Percentiles rank a stretch among this genome's conserved stretches.
phyloP scores from a whole-genome alignment of 495 filamentous ascomycete genomes.

The Neurospora tetraspora region DNA sequence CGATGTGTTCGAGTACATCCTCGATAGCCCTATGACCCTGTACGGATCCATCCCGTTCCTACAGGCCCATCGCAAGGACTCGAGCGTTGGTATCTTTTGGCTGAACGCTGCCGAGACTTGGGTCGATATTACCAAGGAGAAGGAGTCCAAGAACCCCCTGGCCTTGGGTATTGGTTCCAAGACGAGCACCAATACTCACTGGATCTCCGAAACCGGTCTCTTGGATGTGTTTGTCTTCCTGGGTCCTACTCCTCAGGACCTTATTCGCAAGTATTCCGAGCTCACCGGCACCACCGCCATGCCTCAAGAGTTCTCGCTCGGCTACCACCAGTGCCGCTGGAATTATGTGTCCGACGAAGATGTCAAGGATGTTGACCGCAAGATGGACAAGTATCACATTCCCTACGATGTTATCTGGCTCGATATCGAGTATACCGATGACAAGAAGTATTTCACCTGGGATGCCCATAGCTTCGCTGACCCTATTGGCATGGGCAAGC shows the following conservation, averaged over 20 bases:
- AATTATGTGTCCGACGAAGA: slow-evolving; percentile 97
- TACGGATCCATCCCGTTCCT: slow-evolving; percentile 94
- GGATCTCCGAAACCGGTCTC: slow-evolving; percentile 86
- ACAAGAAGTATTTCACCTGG: slow-evolving; percentile 97
- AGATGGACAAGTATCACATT: slow-evolving; percentile 88
- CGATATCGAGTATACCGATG: slow-evolving; percentile 92
- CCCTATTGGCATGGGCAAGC: slow-evolving; percentile 77
- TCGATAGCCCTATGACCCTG: slow-evolving; percentile 96
- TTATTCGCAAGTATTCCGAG: slow-evolving; percentile 72
- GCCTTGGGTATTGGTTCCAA: slow-evolving; percentile 58
- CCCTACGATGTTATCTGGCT: slow-evolving; percentile 99
- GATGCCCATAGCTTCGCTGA: slow-evolving; percentile 77
- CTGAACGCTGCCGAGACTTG: slow-evolving; percentile 95
- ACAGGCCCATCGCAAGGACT: slow-evolving; percentile 90
- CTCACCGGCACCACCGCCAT: slow-evolving; percentile 91
- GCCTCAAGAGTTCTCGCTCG: slow-evolving; percentile 84
- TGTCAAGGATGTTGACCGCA: slow-evolving; percentile 89
- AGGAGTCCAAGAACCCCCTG: slow-evolving; percentile 63
- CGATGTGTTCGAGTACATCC: slow-evolving; percentile 95
- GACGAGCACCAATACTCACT: slow-evolving; percentile 80
- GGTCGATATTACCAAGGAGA: slow-evolving; percentile 87
- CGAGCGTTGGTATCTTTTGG: slow-evolving; percentile 97
- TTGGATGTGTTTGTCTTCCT: slow-evolving; percentile 92
- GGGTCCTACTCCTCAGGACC: slow-evolving; percentile 70
- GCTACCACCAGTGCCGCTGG: slow-evolving; percentile 96